Conservation (phyloP, 768 basidiomycete species). For the Amanita jacksonii region DNA sequence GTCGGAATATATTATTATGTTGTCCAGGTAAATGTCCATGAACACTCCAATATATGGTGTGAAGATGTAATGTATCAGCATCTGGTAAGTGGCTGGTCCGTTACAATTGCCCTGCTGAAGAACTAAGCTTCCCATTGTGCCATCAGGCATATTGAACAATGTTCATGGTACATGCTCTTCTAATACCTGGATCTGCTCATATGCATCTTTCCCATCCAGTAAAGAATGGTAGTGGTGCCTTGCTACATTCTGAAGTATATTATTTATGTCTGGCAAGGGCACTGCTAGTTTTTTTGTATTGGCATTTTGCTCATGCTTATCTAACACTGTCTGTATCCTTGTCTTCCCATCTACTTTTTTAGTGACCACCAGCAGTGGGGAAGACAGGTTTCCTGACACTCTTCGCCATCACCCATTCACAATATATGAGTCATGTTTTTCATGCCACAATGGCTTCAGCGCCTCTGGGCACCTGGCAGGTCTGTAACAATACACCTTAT, state of each 20-base stretch:
- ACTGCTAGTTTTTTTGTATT: constrained; percentile 24
- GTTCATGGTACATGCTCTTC: constrained; percentile 19
- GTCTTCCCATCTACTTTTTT: constrained; percentile 6
- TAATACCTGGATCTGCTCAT: constrained; percentile 25
- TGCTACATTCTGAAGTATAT: constrained; percentile 16
- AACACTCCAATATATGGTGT: constrained; percentile 19
- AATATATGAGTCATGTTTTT: background rate
- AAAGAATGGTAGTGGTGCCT: constrained; percentile 16
- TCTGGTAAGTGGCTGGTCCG: constrained; percentile 31
- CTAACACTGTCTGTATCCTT: constrained; percentile 21
- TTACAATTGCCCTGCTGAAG: constrained; percentile 24
- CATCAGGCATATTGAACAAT: constrained; percentile 29
- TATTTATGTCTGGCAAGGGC: constrained; percentile 19
- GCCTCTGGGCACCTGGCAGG: constrained; percentile 3
- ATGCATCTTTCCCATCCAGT: constrained; percentile 26
- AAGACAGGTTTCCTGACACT: background rate
- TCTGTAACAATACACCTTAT: constrained; percentile 1
- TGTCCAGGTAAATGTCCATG: constrained; percentile 20
- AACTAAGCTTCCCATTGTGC: constrained; percentile 33
- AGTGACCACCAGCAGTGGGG: background rate
- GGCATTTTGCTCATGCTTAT: constrained; percentile 23
- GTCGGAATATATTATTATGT: constrained; percentile 32
- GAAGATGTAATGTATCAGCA: constrained; percentile 34
- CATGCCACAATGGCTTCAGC: background rate
- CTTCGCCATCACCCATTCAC: background rate